Evolutionary conservation across 2,329 filamentous ascomycete species (phyloP).

Genomic region (Colletotrichum falcatum): DNA sequence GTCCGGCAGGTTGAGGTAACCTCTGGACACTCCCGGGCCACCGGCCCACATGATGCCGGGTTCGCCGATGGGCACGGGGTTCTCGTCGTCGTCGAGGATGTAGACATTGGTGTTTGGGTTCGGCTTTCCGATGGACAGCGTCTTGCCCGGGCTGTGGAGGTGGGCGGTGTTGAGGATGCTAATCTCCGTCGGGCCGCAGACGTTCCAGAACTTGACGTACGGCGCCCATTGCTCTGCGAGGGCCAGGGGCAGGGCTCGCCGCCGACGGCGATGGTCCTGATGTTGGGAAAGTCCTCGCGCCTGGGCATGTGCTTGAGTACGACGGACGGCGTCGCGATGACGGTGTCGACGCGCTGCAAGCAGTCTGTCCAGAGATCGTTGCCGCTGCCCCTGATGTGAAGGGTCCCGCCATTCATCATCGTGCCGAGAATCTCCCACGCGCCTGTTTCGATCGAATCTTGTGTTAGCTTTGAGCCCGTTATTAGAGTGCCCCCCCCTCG

Average conservation of each 20-base stretch:
- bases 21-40: conserved; percentile 65
- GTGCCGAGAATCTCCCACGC: conserved; percentile 70
- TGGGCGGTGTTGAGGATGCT: conserved; percentile 67
- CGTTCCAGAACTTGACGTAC: conserved; percentile 64
- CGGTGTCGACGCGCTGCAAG: conserved; percentile 41
- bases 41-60: conserved; percentile 69
- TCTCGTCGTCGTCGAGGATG: conserved; percentile 59
- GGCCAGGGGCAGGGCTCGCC: conserved; percentile 41
- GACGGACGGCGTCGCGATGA: conserved; percentile 42
- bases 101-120: conserved; percentile 69
- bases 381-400: conserved; percentile 42
- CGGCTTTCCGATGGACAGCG: conserved; percentile 65
- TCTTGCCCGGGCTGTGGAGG: conserved; percentile 49
- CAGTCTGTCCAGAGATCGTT: conserved; percentile 41
- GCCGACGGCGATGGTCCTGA: conserved; percentile 40
- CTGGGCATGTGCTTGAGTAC: conserved; percentile 42
- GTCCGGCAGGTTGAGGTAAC: conserved; percentile 66
- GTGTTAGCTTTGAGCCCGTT: too few relatives aligned
- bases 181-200: conserved; percentile 70
- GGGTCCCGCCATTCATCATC: conserved; percentile 42
- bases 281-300: conserved; percentile 39
- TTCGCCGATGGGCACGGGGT: conserved; percentile 59
- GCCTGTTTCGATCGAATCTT: conserved; percentile 52
- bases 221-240: conserved; percentile 69
- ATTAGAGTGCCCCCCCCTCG: too few relatives aligned